Evolutionary conservation across 495 filamentous ascomycete genomes (phyloP), one percentile per base, ranked within the genome.

Genomic region (Penicillium salamii): DNA sequence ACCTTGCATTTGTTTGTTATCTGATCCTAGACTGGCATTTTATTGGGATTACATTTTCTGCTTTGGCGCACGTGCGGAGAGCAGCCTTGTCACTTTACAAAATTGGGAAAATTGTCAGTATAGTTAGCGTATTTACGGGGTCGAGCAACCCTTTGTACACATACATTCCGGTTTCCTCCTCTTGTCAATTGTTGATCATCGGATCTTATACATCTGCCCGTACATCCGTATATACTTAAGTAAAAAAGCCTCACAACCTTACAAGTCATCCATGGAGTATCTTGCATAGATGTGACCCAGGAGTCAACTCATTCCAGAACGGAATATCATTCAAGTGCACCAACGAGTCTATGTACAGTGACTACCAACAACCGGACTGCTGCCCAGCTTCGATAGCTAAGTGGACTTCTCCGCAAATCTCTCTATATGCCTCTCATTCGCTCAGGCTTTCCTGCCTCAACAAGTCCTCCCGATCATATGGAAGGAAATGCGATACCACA

Each of bases 271-370:
- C 36, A 14, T 18, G 23, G 18, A 20, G n/a, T n/a, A n/a, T n/a
- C n/a, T n/a, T n/a, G n/a, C n/a, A n/a, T n/a, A n/a, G n/a, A n/a
- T n/a, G n/a, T n/a, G n/a, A n/a, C n/a, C n/a, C n/a, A n/a, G n/a
- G n/a, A n/a, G n/a, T 9, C n/a, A 21, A n/a, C 9, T 21, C 26
- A 32, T 33, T 32, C 17, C 24, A 32, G 37, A 23, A 12, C 13
- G 3, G 7, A 48, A 24, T 40, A 38, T 40, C 9, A 52, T 55
- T 53, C 49, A 48, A 53, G 54, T 15, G 46, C 23, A 40, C 46
- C 43, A 40, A 35, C 54, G 42, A 60, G 42, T 46, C 49, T 64
- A 64, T 61, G 55, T 64, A 64, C 58, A 64, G 45, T 54, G 52
- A 51, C 55, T 17, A 33, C 20, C 50, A 46, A 38, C 39, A 7